Evolutionary conservation across 345 rosid species (phyloP).

Genomic region (Populus deltoides): DNA sequence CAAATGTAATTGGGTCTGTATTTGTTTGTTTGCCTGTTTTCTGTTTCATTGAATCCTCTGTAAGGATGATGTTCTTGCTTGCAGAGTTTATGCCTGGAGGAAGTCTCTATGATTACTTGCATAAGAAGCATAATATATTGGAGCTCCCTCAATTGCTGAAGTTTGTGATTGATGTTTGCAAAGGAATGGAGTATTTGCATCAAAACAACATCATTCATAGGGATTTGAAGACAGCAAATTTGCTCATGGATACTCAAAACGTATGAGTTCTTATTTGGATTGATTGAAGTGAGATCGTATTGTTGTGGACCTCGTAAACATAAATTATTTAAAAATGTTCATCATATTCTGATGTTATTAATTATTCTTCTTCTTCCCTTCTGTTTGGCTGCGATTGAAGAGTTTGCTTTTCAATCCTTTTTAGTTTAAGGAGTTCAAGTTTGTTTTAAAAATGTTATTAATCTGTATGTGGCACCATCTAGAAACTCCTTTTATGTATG

Average conservation of each 20-base stretch:
- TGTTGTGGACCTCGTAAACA: background rate
- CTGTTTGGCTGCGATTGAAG: background rate
- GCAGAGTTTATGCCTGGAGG: conserved; percentile 84
- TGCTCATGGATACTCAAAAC: conserved; percentile 59
- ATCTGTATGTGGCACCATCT: background rate
- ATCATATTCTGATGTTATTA: background rate
- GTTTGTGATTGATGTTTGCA: conserved; percentile 67
- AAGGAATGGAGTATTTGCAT: conserved; percentile 80
- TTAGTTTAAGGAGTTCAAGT: background rate
- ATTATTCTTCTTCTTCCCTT: background rate
- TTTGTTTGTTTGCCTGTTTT: background rate
- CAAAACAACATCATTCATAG: conserved; percentile 65
- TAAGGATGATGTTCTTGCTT: conserved; percentile 15
- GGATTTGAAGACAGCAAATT: conserved; percentile 78
- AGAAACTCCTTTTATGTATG: background rate
- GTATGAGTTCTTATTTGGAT: conserved; percentile 30
- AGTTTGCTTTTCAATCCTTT: background rate
- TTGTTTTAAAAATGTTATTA: background rate
- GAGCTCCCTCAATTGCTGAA: conserved; percentile 51
- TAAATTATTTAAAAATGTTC: background rate
- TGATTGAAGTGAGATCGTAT: conserved; percentile 1
- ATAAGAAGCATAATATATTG: conserved; percentile 47
- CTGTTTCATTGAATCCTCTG: background rate
- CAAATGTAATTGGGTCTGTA: background rate
- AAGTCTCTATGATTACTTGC: conserved; percentile 67